phyloP scores from a whole-genome alignment of 169 alveolate genomes.

The Eimeria falciformis region DNA sequence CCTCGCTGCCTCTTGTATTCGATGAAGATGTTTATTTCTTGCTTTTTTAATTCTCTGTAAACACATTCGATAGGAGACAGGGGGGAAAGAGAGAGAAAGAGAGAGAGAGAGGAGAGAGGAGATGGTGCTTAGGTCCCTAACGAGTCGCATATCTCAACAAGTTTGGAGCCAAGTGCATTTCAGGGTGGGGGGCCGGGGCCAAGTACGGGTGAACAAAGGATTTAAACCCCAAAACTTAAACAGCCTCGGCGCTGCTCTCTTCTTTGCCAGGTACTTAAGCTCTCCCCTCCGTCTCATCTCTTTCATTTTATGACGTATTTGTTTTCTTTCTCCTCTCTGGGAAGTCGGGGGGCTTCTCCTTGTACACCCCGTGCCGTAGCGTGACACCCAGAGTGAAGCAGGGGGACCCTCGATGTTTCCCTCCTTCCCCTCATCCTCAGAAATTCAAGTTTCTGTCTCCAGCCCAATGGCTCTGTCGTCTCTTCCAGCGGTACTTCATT shows the following conservation, averaged over 20 bases:
- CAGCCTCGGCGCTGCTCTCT: slow-evolving; percentile 70
- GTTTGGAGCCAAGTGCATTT: slow-evolving; percentile 69
- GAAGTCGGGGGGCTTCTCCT: neutral
- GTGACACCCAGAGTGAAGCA: neutral
- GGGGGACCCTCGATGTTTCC: no score
- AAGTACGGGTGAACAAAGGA: slow-evolving; percentile 76
- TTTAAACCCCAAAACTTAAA: slow-evolving; percentile 60
- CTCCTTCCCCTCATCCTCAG: no score
- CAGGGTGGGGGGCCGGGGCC: slow-evolving; percentile 77
- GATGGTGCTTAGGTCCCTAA: slow-evolving; percentile 36
- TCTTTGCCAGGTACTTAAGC: slow-evolving; percentile 76
- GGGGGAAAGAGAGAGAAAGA: neutral
- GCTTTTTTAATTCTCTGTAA: no score
- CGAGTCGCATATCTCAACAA: slow-evolving; percentile 64
- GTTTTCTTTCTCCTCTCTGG: neutral
- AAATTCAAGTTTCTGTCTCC: no score
- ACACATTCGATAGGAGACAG: no score
- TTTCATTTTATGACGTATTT: neutral
- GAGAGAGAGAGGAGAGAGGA: neutral
- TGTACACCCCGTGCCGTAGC: neutral
- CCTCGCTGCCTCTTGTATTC: no score
- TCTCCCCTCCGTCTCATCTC: neutral
- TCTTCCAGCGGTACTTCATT: no score
- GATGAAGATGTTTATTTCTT: no score
- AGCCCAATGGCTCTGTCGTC: no score